Evolutionary conservation across 495 filamentous ascomycete genomes (phyloP), one percentile per base, ranked within the genome.

Genomic region (Penicillium dipodomyicola): DNA sequence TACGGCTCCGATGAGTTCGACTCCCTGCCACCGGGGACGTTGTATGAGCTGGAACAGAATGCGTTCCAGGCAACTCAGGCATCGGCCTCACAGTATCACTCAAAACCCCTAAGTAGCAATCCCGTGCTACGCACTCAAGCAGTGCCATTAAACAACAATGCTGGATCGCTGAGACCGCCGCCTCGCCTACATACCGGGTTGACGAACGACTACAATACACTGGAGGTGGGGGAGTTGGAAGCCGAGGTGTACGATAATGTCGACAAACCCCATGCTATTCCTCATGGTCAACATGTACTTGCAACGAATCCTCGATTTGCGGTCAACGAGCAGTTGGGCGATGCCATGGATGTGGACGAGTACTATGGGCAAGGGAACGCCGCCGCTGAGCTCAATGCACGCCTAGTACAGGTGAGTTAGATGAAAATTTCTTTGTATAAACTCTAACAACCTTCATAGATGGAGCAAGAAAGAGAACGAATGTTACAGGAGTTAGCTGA

Each of bases 1-100:
- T 79, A 77, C 66, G 87, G 86, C 72, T 84, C 78, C 58, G 87
- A 87, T 67, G 82, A 87, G 61, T 74, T 85, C 59, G 84, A 85
- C 62, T 75, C 73, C 52, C 68, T 87, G 45, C 80, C 82, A 42
- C 62, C 75, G 23, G 70, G 80, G 58, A 74, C 79, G 14, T 71
- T 83, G 48, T 67, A 73, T 41, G 71, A 82, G 60, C 66, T 87
- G 25, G 82, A 86, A 64, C 73, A 84, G 56, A 73, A 76, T 69
- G 82, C 82, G 15, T 74, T 77, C 39, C 73, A 71, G 56, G 76
- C 77, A 30, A 85, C 78, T 4, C 83, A 82, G 60, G 71, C 59
- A 20, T 43, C 65, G 44, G 59, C 47, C 25, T 56, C 52, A 23
- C 68, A 51, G 20, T 57, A 52, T 45, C 58, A 62, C 32, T 19